These are phyloP conservation scores for Monosporascus sp. DNA, from an alignment of 2,329 filamentous ascomycete genomes.

Conservation along the genomic window DNA sequence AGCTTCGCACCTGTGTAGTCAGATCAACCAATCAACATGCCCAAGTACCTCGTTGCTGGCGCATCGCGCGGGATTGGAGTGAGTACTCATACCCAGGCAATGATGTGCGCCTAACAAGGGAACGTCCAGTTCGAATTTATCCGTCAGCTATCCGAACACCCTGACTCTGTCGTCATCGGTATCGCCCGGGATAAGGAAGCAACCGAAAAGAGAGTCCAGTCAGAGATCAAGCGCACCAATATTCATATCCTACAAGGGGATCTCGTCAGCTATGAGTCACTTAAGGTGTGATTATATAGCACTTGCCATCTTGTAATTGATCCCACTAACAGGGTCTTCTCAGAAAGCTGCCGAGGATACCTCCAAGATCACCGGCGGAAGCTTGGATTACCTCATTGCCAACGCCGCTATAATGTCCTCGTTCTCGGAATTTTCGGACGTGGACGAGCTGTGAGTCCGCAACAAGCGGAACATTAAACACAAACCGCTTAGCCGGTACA, in stretches of 20 bases:
- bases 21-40: neutral
- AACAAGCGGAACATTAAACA: neutral
- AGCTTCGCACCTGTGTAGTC: no score
- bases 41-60: neutral
- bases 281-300: neutral
- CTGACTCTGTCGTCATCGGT: neutral
- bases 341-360: neutral
- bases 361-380: neutral
- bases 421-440: no score
- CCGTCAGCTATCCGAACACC: neutral
- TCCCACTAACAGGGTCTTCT: neutral
- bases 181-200: neutral
- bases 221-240: neutral
- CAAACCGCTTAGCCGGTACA: neutral
- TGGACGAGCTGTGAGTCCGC: no score
- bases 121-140: neutral
- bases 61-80: neutral
- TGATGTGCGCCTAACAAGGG: neutral
- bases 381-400: neutral
- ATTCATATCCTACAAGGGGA: neutral
- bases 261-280: neutral
- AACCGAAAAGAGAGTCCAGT: neutral
- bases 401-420: neutral
- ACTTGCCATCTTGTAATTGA: neutral
- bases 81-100: neutral